Evolutionary conservation across 768 basidiomycete species (phyloP), one percentile per base, ranked within the genome.

Genomic region (Termitomyces sp.): DNA sequence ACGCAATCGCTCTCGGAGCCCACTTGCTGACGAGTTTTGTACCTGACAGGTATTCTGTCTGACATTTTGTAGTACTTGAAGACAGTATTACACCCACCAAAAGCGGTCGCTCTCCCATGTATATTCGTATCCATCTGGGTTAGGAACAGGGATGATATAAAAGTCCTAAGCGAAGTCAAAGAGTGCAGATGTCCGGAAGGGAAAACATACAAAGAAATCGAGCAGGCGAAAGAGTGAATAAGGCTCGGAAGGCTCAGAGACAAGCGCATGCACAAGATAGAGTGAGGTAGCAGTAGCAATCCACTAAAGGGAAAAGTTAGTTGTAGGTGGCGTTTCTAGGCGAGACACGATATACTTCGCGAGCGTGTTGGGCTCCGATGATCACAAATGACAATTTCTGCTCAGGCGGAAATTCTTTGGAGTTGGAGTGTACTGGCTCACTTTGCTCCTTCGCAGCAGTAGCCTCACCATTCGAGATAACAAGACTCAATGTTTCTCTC

Each of bases 71-170:
- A 42, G 49, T 14, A 28, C 15, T 23, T 17, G 12, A 46, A 15
- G 9, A 33, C 59, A 40, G 45, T 1, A 33, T 38, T 5, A 35
- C 60, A 41, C 71, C 60, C 51, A 73, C 85, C 88, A 89, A 58
- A 84, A 82, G 0, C 89, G 80, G 56, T 91, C 86, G 1, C 53
- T 65, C 57, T 82, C 78, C 84, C 89, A 88, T 8, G 87, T 89
- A 62, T 87, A 87, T 0, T 77, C 78, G 63, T 92, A 91, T 19
- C 87, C 87, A 60, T 88, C 86, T 2, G 86, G 86, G 63, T 87
- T 87, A 0, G 85, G 81, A 0, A 79, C 72, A 0, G 87, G 85
- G 30, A 89, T 72, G 61, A 90, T 80, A 59, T 86, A 79, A 64
- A 89, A 86, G 53, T 85, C 82, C 80, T 82, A 63, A 33, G 14